These are phyloP conservation scores for Tricholoma flavovirens DNA, from an alignment of 768 basidiomycete genomes.

Conservation along the genomic window DNA sequence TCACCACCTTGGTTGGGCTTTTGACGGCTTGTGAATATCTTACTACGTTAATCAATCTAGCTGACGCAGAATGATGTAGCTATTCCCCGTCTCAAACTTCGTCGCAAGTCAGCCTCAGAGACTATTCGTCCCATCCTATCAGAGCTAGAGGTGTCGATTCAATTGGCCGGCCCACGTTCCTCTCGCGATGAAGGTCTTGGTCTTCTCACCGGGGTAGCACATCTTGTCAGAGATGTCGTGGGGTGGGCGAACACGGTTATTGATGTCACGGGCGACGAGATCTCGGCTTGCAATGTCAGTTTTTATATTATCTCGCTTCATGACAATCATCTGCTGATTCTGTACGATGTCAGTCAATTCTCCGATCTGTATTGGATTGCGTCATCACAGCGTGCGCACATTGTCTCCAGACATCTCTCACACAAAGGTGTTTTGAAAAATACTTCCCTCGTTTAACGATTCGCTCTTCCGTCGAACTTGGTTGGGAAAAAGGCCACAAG, in stretches of 20 bases:
- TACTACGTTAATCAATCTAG: not conserved
- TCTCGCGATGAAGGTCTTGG: conserved; percentile 27
- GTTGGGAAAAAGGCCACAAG: conserved; percentile 37
- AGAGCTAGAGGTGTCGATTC: conserved; percentile 29
- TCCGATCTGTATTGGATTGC: conserved; percentile 29
- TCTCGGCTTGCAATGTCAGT: conserved; percentile 25
- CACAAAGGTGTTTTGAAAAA: conserved; percentile 40
- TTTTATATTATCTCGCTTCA: not conserved
- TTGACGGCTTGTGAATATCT: conserved; percentile 33
- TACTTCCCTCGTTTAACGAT: conserved; percentile 41
- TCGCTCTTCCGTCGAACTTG: conserved; percentile 22
- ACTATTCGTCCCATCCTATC: conserved; percentile 36
- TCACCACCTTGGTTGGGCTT: conserved; percentile 32
- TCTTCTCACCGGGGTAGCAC: conserved; percentile 24
- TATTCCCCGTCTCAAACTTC: conserved; percentile 39
- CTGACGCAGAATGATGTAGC: conserved; percentile 21
- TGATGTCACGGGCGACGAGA: conserved; percentile 18
- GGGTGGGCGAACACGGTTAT: conserved; percentile 26
- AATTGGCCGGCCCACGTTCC: conserved; percentile 18
- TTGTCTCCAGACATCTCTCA: conserved; percentile 37
- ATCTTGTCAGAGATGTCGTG: conserved; percentile 20
- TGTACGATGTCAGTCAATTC: conserved; percentile 17
- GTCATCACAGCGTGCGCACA: conserved; percentile 29
- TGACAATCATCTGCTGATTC: not conserved
- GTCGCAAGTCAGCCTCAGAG: conserved; percentile 36